Base-by-base conservation (phyloP, 2,329 filamentous ascomycete genomes). In the Aurifilum marmelostoma region DNA sequence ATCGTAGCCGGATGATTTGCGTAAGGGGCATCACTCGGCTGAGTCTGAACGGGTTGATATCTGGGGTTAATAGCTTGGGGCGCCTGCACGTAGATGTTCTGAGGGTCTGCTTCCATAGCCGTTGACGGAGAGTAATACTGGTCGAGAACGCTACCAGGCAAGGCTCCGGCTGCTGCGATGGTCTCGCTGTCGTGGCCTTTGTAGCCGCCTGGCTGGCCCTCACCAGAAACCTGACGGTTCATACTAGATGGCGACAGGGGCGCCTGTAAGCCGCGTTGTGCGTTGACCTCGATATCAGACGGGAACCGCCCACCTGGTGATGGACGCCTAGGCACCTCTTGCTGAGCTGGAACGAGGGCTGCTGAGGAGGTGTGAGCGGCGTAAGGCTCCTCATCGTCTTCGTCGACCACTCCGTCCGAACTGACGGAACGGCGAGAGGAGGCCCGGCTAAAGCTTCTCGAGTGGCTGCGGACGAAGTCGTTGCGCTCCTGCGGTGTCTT, bases 251-350 rank as follows among this genome's bases (percentile, higher is more conserved):
- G 91, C 77, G 92, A 93, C 78, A 90, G 84, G 77, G 91, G 88
- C 77, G 88, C 89, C 81, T 94, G 91, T 89, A 93, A 89, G 85
- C 92, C 90, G 83, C 92, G 90, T 78, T 88, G 82, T 72, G 86
- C 83, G 80, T 94, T 92, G 79, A 97, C 87, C 83, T 94, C 89
- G 75, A 98, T 84, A 84, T 97, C 94, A 82, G 92, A 97, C 82
- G 95, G 95, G 84, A 99, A 99, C 80, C 94, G 90, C 85, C 95
- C 95, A 90, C 94, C 95, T 89, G 93, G 90, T 87, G 92, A 89
- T 78, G 93, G 92, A 80, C 94, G 90, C 80, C 87, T 87, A 75
- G 87, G 83, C 66, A 79, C 78, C 69, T 87, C 85, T 75, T 85
- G 81, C 73, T 81, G 84, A 16, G 82, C 71, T 81, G 82, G 72